A percentile compares a stretch with the other conserved stretches of the same genome.
These are phyloP conservation scores for Acacia crassicarpa DNA, from an alignment of 306 rosid species.

Conservation along the genomic window DNA sequence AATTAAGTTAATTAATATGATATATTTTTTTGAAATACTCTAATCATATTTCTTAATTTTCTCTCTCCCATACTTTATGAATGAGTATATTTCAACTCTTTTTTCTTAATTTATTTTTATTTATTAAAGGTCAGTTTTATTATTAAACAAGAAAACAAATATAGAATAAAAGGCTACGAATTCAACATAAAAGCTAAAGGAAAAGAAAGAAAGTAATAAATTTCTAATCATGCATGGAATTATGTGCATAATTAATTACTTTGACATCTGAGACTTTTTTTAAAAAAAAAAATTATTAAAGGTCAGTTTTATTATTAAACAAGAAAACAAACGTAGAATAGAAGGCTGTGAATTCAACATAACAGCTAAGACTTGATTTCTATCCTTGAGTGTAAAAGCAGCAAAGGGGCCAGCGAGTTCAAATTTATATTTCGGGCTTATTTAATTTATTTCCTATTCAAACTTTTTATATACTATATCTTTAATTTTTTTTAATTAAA, in stretches of 20 bases:
- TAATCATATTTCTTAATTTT: too few relatives aligned
- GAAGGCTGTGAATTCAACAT: not conserved
- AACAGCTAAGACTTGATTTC: not conserved
- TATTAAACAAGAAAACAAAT: too few relatives aligned
- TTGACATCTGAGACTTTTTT: not conserved
- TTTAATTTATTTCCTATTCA: not conserved
- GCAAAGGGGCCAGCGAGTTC: not conserved
- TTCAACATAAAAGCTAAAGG: too few relatives aligned
- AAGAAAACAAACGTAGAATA: not conserved
- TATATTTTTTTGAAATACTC: too few relatives aligned
- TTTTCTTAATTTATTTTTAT: too few relatives aligned
- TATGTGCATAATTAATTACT: not conserved
- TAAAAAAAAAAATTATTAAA: too few relatives aligned
- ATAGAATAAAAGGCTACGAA: too few relatives aligned
- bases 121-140: too few relatives aligned
- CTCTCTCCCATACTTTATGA: too few relatives aligned
- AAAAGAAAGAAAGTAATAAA: not conserved
- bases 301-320: not conserved
- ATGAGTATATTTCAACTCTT: too few relatives aligned
- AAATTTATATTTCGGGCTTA: not conserved
- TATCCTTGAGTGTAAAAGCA: not conserved
- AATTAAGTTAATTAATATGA: too few relatives aligned
- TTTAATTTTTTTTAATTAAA: not conserved
- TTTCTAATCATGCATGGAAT: constrained; percentile 1
- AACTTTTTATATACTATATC: not conserved